Conservation (phyloP, 495 filamentous ascomycete species). For the Stereocaulon alpinum region DNA sequence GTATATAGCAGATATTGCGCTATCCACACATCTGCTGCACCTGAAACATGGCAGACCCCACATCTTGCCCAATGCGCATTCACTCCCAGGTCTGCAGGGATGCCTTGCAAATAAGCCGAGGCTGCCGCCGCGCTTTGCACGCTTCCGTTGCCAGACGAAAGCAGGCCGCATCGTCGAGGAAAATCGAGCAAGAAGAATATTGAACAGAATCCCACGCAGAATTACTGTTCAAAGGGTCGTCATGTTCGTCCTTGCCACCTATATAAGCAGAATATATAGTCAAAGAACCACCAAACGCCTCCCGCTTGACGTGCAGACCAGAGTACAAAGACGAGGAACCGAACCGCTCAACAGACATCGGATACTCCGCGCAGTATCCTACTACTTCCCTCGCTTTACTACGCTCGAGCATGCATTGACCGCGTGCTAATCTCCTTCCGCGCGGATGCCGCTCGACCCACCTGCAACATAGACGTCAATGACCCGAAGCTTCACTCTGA, state of each 20-base stretch:
- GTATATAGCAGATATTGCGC: no score
- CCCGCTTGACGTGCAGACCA: neutral
- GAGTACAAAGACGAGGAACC: neutral
- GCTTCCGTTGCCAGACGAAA: no score
- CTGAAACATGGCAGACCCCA: no score
- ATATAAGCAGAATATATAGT: neutral
- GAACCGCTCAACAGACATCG: neutral
- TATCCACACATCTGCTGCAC: no score
- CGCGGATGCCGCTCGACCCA: slow-evolving; percentile 1
- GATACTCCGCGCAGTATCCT: neutral
- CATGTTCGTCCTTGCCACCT: neutral
- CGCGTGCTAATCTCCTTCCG: neutral
- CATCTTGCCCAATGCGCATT: no score
- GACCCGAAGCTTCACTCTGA: slow-evolving; percentile 2
- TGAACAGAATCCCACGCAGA: neutral
- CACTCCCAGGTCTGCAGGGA: no score
- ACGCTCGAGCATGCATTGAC: slow-evolving; percentile 1
- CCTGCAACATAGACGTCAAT: neutral
- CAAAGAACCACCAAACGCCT: neutral
- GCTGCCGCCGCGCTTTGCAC: no score
- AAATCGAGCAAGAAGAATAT: no score
- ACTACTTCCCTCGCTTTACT: neutral
- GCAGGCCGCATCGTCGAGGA: no score
- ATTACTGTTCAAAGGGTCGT: neutral
- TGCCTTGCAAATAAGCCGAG: no score